Conservation (phyloP, 164 flowering plant species). For the Hamamelis virginiana region DNA sequence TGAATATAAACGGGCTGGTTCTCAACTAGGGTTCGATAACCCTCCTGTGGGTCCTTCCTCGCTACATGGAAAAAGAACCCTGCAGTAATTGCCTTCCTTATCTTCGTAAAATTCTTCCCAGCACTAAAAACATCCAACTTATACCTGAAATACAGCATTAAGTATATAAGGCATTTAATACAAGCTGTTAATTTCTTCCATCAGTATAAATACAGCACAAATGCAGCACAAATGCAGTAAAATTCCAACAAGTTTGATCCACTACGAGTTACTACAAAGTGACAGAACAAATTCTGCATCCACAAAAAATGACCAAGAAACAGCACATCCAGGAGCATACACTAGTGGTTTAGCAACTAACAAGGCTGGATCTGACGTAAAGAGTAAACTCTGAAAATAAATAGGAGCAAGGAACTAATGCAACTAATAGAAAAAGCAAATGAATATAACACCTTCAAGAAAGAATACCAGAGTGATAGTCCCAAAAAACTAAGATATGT, state of each 20-base stretch:
- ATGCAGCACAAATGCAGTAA: neutral
- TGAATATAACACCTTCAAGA: no score
- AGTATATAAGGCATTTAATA: neutral
- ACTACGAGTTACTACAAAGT: neutral
- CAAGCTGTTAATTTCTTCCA: neutral
- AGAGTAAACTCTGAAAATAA: no score
- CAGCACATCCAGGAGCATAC: no score
- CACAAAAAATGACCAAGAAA: neutral
- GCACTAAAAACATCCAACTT: slow-evolving; percentile 79
- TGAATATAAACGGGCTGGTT: slow-evolving; percentile 88
- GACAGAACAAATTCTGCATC: no score
- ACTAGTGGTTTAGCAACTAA: no score
- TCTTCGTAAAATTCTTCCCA: slow-evolving; percentile 77
- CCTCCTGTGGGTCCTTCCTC: slow-evolving; percentile 86
- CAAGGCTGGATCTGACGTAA: no score
- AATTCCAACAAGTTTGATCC: neutral
- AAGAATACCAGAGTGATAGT: neutral
- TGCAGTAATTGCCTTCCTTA: slow-evolving; percentile 79
- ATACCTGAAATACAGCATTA: slow-evolving; percentile 43
- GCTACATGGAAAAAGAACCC: slow-evolving; percentile 89
- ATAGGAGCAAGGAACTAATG: no score
- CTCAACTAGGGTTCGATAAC: slow-evolving; percentile 83
- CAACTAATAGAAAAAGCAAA: no score
- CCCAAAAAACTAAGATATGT: neutral
- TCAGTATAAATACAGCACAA: neutral